Evolutionary conservation across 345 rosid genomes (phyloP), one percentile per base, ranked within the genome.

Genomic region (Psidium friedrichsthalianum): DNA sequence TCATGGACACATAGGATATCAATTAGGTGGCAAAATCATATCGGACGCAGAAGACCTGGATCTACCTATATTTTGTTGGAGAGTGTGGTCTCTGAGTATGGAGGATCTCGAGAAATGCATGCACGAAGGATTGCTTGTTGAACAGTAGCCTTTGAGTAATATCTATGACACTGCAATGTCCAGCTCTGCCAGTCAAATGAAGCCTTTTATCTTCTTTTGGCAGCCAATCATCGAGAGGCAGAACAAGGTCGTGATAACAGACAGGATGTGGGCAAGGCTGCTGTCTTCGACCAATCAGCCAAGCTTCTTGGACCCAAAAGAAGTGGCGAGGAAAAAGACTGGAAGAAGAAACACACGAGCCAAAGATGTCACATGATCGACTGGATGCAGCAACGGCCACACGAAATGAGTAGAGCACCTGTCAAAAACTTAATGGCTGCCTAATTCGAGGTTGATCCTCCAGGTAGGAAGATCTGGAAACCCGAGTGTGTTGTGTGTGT

Each of bases 181-280:
- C 11, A 51, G 42, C 87, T 69, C 6, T 69, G 47, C 20, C 78
- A 1, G 47, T 36, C 47, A 69, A 69, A 11, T 69, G 78, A 69
- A 69, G 47, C 78, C 47, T 69, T 69, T 8, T 36, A 36, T 20
- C 40, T 82, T 53, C 56, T n/a, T 82, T 51, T 82, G 54, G 85
- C 92, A 94, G 96, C 90, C 92, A 18, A 87, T 92, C 47, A 95
- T 88, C 12, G 98, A 94, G 92, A 90, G 74, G 83, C 95, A 91
- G 90, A 87, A 91, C 92, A 85, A 91, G 86, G 95, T 94, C 27
- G 94, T 94, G 82, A 95, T 95, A 84, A 93, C 95, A 10, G 95
- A 95, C 87, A 91, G 96, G 85, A 94, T 93, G 95, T 95, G 98
- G 98, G 98, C 98, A 21, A 89, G 98, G 86, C 92, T 94, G 53